phyloP scores from a whole-genome alignment of 2,329 filamentous ascomycete species.

The Fusarium odoratissimum region DNA sequence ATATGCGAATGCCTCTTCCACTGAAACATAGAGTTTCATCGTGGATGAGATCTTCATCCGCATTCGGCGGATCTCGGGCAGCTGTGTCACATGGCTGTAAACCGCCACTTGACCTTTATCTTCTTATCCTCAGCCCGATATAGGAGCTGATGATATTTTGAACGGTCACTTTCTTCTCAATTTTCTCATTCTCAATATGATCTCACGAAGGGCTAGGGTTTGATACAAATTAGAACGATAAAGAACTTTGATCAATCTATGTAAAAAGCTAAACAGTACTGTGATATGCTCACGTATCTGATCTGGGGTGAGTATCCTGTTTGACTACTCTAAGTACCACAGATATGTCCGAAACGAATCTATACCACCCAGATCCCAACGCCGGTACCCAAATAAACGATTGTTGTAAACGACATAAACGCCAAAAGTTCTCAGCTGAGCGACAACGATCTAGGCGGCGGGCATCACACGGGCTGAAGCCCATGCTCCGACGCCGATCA shows the following conservation, averaged over 20 bases:
- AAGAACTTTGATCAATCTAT: background rate
- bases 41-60: background rate
- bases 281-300: background rate
- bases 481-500: background rate
- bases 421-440: fast-evolving
- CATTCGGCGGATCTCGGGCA: background rate
- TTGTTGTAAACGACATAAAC: background rate
- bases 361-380: background rate
- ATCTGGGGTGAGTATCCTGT: background rate
- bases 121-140: fast-evolving
- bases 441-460: fast-evolving
- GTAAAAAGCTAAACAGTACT: background rate
- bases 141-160: background rate
- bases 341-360: background rate
- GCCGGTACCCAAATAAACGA: background rate
- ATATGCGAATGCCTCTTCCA: background rate
- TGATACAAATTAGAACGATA: fast-evolving
- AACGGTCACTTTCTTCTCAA: fast-evolving
- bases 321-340: background rate
- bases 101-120: background rate
- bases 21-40: background rate
- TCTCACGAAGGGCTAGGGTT: fast-evolving
- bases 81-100: background rate
- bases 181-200: fast-evolving
- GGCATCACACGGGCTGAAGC: background rate